A percentile compares a stretch with the other conserved stretches of the same genome.
Evolutionary conservation across 441 rosid species (phyloP).

Genomic region (Jatropha podagrica): DNA sequence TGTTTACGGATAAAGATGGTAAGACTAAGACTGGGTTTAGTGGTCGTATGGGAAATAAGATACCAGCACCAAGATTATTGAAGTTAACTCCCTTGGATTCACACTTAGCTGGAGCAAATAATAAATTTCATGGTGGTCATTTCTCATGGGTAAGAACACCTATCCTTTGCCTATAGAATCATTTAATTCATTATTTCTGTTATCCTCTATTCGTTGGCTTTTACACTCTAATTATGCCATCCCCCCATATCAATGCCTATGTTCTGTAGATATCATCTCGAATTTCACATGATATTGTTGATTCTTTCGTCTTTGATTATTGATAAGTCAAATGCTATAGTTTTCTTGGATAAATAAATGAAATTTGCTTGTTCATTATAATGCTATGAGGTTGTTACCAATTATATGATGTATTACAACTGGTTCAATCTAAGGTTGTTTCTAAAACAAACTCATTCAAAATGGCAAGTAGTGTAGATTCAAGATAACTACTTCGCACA

Average conservation of each 20-base stretch:
- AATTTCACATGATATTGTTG: neutral
- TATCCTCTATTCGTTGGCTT: neutral
- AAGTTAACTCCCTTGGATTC: slow-evolving; percentile 89
- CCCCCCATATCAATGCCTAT: too few relatives aligned
- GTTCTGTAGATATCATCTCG: too few relatives aligned
- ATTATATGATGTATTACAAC: neutral
- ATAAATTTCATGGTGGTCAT: slow-evolving; percentile 84
- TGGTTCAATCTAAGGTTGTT: neutral
- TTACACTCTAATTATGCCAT: neutral
- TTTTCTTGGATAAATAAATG: neutral
- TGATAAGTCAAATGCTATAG: neutral
- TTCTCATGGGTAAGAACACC: slow-evolving; percentile 84
- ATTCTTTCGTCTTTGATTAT: neutral
- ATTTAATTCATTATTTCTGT: neutral
- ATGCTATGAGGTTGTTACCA: neutral
- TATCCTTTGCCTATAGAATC: neutral
- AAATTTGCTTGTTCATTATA: neutral
- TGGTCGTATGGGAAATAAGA: slow-evolving; percentile 97
- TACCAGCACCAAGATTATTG: slow-evolving; percentile 87
- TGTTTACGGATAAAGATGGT: slow-evolving; percentile 85
- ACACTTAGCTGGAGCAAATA: slow-evolving; percentile 79
- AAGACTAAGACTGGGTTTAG: slow-evolving; percentile 79
- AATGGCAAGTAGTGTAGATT: too few relatives aligned
- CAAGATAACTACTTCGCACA: too few relatives aligned
- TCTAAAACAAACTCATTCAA: too few relatives aligned